Percentiles rank a stretch among this genome's conserved stretches.
phyloP scores from a whole-genome alignment of 2,329 filamentous ascomycete genomes.

The Ascosphaera pollenicola region DNA sequence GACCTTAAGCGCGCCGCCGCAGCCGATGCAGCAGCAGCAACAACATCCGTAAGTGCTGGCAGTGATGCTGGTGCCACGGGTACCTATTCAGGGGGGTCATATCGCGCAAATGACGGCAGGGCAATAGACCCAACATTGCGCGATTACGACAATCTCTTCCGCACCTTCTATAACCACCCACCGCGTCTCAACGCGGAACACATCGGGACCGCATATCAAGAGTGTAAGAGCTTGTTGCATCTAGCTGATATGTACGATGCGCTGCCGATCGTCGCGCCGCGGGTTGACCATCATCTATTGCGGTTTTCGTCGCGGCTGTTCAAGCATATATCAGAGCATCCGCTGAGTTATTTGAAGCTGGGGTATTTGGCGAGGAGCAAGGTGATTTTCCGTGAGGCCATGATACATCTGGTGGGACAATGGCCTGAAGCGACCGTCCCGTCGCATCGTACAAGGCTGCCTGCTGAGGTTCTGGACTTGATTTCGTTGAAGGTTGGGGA shows the following conservation, averaged over 20 bases:
- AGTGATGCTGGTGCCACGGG: too few species aligned
- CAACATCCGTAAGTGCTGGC: slow-evolving; percentile 5
- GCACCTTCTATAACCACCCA: slow-evolving; percentile 85
- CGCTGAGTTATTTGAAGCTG: slow-evolving; percentile 73
- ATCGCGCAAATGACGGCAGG: background rate
- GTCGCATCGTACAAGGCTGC: slow-evolving; percentile 32
- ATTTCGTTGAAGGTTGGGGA: slow-evolving; percentile 94
- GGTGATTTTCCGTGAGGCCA: slow-evolving; percentile 65
- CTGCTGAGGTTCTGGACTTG: slow-evolving; percentile 57
- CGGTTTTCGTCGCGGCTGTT: slow-evolving; percentile 79
- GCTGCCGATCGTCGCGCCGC: slow-evolving; percentile 62
- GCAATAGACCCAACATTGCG: slow-evolving; percentile 47
- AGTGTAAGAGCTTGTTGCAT: slow-evolving; percentile 73
- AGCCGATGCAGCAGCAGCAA: slow-evolving; percentile 31
- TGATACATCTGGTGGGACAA: slow-evolving; percentile 85
- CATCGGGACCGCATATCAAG: slow-evolving; percentile 78
- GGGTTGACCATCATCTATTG: slow-evolving; percentile 81
- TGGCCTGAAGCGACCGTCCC: slow-evolving; percentile 64
- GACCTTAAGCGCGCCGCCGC: slow-evolving; percentile 17
- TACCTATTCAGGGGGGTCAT: too few species aligned
- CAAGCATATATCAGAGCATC: slow-evolving; percentile 94
- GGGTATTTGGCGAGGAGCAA: slow-evolving; percentile 68
- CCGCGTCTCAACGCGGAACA: slow-evolving; percentile 65
- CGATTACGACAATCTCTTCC: slow-evolving; percentile 90
- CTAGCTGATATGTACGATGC: slow-evolving; percentile 93